A percentile compares a stretch with the other conserved stretches of the same genome.
These are phyloP conservation scores for Rhizodiscina lignyota DNA, from an alignment of 495 filamentous ascomycete genomes.

Conservation along the genomic window DNA sequence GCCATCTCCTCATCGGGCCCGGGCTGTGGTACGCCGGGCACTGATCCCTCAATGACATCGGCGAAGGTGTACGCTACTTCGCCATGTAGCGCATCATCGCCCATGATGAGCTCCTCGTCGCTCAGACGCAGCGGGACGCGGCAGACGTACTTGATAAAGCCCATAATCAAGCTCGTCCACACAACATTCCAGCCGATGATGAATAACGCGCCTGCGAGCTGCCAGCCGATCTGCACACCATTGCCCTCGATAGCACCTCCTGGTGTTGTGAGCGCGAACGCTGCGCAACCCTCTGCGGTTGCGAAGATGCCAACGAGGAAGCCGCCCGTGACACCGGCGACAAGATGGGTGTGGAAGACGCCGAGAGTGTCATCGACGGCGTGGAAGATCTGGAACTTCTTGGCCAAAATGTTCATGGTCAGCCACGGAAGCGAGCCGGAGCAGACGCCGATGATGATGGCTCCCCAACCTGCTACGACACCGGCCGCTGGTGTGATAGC, in stretches of 20 bases:
- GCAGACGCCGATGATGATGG: constrained; percentile 32
- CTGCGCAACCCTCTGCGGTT: constrained; percentile 29
- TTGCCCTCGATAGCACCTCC: constrained; percentile 37
- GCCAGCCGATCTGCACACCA: constrained; percentile 33
- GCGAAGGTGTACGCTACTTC: constrained; percentile 31
- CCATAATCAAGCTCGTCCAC: constrained; percentile 34
- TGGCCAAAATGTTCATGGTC: background rate
- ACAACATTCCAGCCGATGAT: constrained; percentile 38
- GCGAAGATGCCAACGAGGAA: constrained; percentile 37
- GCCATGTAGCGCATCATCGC: constrained; percentile 36
- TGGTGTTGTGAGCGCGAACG: constrained; percentile 31
- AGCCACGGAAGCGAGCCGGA: constrained; percentile 32
- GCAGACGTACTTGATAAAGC: constrained; percentile 38
- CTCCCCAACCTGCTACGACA: constrained; percentile 38
- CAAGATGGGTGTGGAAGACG: constrained; percentile 36
- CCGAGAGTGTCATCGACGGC: constrained; percentile 10
- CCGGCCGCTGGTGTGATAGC: constrained; percentile 40
- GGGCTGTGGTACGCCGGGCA: too few species aligned
- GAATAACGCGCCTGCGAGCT: constrained; percentile 37
- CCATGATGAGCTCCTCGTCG: constrained; percentile 28
- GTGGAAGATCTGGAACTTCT: background rate
- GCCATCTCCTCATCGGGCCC: too few species aligned
- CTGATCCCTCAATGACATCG: too few species aligned
- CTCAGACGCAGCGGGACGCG: constrained; percentile 32
- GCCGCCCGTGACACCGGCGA: constrained; percentile 34